These are phyloP conservation scores for Emericellopsis cladophorae DNA, from an alignment of 2,329 filamentous ascomycete species.

Conservation along the genomic window DNA sequence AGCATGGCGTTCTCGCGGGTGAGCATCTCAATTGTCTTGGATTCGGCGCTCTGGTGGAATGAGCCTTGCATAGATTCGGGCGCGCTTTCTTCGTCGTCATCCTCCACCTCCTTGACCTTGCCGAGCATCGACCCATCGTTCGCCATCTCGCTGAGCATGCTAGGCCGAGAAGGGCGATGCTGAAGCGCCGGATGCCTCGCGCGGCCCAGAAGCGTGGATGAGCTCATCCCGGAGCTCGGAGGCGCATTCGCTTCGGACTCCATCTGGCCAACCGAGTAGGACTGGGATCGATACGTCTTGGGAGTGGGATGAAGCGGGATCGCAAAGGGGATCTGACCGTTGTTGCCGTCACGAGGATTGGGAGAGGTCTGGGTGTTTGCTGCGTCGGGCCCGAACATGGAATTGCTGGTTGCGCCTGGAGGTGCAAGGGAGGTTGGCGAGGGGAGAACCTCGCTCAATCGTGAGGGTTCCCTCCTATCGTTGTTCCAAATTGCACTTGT, in stretches of 20 bases:
- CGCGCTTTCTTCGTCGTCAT: constrained; percentile 44
- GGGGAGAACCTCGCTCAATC: constrained; percentile 61
- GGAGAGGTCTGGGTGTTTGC: constrained; percentile 35
- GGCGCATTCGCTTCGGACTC: constrained; percentile 47
- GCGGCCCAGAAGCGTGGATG: constrained; percentile 37
- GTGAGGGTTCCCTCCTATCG: constrained; percentile 67
- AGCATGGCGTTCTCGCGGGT: constrained; percentile 50
- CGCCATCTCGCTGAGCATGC: constrained; percentile 62
- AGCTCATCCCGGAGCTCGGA: constrained; percentile 24
- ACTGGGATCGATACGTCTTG: constrained; percentile 90
- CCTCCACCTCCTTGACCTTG: constrained; percentile 59
- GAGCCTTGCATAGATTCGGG: constrained; percentile 35
- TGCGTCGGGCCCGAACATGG: constrained; percentile 36
- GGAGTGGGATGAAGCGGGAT: constrained; percentile 83
- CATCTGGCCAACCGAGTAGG: constrained; percentile 87
- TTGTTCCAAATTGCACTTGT: constrained; percentile 73
- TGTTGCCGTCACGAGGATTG: constrained; percentile 38
- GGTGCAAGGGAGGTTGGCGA: constrained; percentile 56
- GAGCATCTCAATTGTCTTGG: constrained; percentile 51
- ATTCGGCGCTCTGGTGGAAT: constrained; percentile 40
- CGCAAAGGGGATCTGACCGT: constrained; percentile 66
- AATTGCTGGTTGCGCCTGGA: constrained; percentile 25
- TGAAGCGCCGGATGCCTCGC: constrained; percentile 56
- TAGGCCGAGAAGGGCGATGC: constrained; percentile 68
- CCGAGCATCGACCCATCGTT: constrained; percentile 48